A percentile compares a stretch with the other conserved stretches of the same genome.
Evolutionary conservation across 345 rosid genomes (phyloP).

Genomic region (Reutealis trisperma): DNA sequence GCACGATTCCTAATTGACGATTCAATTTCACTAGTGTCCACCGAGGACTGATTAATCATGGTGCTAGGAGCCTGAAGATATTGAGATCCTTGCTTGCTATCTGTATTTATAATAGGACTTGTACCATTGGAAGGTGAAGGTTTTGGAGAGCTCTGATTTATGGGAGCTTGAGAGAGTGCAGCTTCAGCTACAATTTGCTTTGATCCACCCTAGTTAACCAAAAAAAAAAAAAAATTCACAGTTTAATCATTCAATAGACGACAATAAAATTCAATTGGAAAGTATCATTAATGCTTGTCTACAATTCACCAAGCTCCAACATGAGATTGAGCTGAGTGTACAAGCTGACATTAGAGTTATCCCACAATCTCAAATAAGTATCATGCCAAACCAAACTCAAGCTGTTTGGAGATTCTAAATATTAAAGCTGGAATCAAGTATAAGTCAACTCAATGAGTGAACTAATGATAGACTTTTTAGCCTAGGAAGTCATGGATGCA

Average conservation of each 20-base stretch:
- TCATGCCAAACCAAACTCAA: not conserved
- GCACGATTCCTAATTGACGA: slow-evolving; percentile 25
- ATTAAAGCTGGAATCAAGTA: not conserved
- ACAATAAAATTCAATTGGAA: not conserved
- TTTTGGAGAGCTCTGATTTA: slow-evolving; percentile 34
- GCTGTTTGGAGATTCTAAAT: not conserved
- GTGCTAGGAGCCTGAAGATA: slow-evolving; percentile 33
- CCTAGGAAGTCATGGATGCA: not conserved
- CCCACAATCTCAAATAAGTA: not conserved
- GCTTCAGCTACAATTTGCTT: slow-evolving; percentile 49
- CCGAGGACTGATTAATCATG: slow-evolving; percentile 17
- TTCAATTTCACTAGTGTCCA: slow-evolving; percentile 37
- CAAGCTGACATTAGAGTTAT: too few relatives aligned
- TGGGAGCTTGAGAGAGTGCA: slow-evolving; percentile 38
- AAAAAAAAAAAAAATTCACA: slow-evolving; percentile 6
- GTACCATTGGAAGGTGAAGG: slow-evolving; percentile 46
- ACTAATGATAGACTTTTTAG: not conserved
- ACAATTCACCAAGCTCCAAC: not conserved
- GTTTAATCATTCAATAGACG: not conserved
- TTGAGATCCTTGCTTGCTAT: slow-evolving; percentile 36
- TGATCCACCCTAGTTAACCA: slow-evolving; percentile 64
- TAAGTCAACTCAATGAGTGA: not conserved
- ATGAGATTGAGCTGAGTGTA: not conserved
- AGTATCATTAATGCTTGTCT: not conserved
- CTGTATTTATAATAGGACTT: slow-evolving; percentile 23